These are phyloP conservation scores for Thermoascus crustaceus DNA, from an alignment of 2,329 filamentous ascomycete genomes.

Conservation along the genomic window DNA sequence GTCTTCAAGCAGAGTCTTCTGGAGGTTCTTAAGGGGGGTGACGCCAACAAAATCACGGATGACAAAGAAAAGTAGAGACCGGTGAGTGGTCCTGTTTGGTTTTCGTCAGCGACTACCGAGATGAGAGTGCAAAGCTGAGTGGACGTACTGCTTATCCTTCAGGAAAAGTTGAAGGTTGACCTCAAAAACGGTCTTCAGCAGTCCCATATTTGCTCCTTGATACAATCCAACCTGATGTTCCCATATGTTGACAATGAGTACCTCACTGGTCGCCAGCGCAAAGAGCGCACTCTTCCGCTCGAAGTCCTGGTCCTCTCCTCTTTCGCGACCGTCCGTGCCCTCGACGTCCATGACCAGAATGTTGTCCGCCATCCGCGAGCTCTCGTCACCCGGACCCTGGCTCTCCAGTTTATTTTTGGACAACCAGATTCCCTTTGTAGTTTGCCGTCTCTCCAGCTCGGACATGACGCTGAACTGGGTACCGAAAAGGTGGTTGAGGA, in stretches of 20 bases:
- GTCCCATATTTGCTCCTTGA: conserved; percentile 96
- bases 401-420: conserved; percentile 77
- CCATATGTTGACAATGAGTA: conserved; percentile 98
- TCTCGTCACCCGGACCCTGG: conserved; percentile 28
- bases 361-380: conserved; percentile 78
- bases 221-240: conserved; percentile 97
- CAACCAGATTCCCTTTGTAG: conserved; percentile 99
- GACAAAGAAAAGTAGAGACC: conserved; percentile 94
- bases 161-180: conserved; percentile 96
- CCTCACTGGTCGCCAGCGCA: conserved; percentile 92
- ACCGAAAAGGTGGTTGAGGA: conserved; percentile 91
- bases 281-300: conserved; percentile 97
- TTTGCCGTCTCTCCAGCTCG: conserved; percentile 86
- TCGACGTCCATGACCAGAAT: conserved; percentile 99
- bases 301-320: conserved; percentile 97
- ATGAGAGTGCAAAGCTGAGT: background rate
- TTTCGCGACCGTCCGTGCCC: conserved; percentile 90
- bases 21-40: conserved; percentile 82
- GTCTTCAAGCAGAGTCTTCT: conserved; percentile 83
- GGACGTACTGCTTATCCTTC: conserved; percentile 78
- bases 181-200: conserved; percentile 98
- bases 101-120: conserved; percentile 9
- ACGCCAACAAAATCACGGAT: conserved; percentile 93
- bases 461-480: conserved; percentile 98
- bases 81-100: conserved; percentile 61